These are phyloP conservation scores for Boletus rubescentipes DNA, from an alignment of 768 basidiomycete genomes.

Conservation along the genomic window DNA sequence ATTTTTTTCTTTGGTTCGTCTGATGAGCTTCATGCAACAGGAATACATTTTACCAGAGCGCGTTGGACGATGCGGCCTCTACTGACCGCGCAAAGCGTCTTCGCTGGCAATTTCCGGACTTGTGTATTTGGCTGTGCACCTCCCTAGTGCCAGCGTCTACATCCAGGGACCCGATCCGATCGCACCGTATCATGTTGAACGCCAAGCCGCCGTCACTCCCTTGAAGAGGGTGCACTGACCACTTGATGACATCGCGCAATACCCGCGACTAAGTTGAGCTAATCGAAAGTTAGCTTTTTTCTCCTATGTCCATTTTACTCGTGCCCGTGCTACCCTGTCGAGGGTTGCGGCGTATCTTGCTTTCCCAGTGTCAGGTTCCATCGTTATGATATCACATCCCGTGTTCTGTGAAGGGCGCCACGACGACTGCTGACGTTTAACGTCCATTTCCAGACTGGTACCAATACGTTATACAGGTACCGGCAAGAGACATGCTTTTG, in stretches of 20 bases:
- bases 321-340: slow-evolving; percentile 17
- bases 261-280: slow-evolving; percentile 7
- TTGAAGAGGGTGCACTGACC: neutral
- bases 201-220: slow-evolving; percentile 14
- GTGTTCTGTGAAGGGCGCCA: slow-evolving; percentile 12
- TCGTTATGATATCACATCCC: neutral
- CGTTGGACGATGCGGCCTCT: neutral
- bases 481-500: slow-evolving; percentile 2
- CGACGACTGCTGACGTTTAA: slow-evolving; percentile 10
- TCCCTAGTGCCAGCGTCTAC: neutral
- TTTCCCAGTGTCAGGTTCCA: slow-evolving; percentile 14
- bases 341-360: neutral
- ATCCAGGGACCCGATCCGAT: slow-evolving; percentile 18
- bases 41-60: neutral
- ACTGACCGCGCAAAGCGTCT: neutral
- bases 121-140: slow-evolving; percentile 7
- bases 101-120: neutral
- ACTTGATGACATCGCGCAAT: neutral
- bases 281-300: neutral
- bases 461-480: slow-evolving; percentile 2
- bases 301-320: slow-evolving; percentile 10
- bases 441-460: neutral
- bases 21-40: slow-evolving; percentile 12
- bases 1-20: neutral
- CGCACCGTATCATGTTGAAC: slow-evolving; percentile 5